Conservation (phyloP, 768 basidiomycete species). For the Dacryopinax spathularia region DNA sequence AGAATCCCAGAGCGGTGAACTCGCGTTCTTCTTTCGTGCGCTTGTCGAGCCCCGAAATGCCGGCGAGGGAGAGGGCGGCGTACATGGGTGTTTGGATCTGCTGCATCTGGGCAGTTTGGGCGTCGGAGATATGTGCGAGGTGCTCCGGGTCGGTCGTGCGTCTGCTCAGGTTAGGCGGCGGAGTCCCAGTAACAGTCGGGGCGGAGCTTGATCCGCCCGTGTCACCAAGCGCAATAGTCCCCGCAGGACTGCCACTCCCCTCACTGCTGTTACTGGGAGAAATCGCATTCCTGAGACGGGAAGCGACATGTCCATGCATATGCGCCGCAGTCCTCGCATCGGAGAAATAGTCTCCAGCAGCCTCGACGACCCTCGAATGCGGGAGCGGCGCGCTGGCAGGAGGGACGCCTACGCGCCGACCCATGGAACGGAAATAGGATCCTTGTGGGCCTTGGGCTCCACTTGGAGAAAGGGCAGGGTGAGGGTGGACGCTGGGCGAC, state of each 20-base stretch:
- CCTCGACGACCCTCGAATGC: neutral
- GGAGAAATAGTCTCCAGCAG: neutral
- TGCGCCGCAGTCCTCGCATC: neutral
- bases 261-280: neutral
- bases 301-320: neutral
- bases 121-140: neutral
- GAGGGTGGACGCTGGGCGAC: conserved; percentile 19
- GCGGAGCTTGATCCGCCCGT: neutral
- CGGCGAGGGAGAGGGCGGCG: conserved; percentile 1
- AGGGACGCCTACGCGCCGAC: neutral
- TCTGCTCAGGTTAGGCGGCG: neutral
- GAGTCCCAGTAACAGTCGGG: neutral
- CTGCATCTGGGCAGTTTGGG: neutral
- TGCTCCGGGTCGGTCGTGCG: conserved; percentile 5
- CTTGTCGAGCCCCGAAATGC: neutral
- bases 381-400: neutral
- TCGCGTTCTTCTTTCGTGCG: conserved; percentile 12
- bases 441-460: neutral
- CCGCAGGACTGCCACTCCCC: neutral
- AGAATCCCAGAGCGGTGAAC: conserved; percentile 23
- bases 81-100: conserved; percentile 3
- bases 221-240: neutral
- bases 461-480: neutral
- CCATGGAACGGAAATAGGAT: neutral
- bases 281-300: neutral